Evolutionary conservation across 345 rosid genomes (phyloP).

Genomic region (Syzygium aromaticum): DNA sequence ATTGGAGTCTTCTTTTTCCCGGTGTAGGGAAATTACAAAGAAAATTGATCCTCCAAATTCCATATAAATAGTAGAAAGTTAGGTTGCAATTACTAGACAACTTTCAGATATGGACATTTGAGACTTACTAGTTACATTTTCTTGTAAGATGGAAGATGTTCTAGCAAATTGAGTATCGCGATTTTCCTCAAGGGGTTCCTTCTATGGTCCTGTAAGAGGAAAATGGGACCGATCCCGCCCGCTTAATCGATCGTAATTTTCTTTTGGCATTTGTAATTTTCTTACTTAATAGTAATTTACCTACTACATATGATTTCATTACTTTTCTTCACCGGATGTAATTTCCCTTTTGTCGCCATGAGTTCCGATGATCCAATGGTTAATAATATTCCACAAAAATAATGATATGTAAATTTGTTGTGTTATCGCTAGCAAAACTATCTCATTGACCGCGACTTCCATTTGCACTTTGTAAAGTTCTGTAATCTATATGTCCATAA

Average conservation of each 20-base stretch:
- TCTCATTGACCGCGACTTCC: too few species aligned
- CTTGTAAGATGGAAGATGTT: not conserved
- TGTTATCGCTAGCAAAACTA: too few species aligned
- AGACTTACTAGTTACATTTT: not conserved
- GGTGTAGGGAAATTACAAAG: not conserved
- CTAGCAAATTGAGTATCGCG: not conserved
- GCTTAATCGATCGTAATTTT: not conserved
- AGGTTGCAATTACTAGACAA: not conserved
- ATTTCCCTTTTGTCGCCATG: not conserved
- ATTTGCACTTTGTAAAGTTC: too few species aligned
- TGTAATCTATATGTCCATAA: too few species aligned
- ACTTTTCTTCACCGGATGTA: not conserved
- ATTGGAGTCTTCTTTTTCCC: not conserved
- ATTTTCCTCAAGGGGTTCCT: not conserved
- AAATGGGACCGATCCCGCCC: not conserved
- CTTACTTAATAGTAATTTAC: not conserved
- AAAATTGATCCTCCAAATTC: not conserved
- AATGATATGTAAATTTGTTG: too few species aligned
- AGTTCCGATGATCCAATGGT: not conserved
- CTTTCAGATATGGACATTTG: not conserved
- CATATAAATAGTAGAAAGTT: not conserved
- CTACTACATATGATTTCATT: not conserved
- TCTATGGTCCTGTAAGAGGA: not conserved
- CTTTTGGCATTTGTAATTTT: not conserved
- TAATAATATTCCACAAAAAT: not conserved